A percentile compares a stretch with the other conserved stretches of the same genome.
Conservation (phyloP, 75 land plant species). For the Sequoiadendron giganteum region DNA sequence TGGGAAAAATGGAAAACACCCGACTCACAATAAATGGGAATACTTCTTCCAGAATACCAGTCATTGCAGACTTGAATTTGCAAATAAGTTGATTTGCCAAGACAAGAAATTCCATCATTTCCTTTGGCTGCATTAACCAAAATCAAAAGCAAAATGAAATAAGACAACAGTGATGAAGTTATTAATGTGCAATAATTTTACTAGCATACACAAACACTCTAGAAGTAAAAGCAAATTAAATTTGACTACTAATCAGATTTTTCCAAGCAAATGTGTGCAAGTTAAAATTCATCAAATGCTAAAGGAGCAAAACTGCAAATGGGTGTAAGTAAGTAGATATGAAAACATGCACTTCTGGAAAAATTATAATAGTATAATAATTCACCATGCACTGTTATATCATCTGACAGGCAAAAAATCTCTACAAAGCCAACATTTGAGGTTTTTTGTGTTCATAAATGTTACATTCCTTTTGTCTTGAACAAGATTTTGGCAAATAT, state of each 20-base stretch:
- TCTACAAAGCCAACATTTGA: background rate
- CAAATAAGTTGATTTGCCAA: constrained; percentile 85
- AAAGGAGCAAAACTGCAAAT: background rate
- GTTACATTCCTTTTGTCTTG: too few relatives aligned
- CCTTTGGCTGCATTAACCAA: constrained; percentile 52
- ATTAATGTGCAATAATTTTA: background rate
- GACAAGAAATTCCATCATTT: constrained; percentile 69
- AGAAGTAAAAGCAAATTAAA: background rate
- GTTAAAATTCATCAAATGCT: background rate
- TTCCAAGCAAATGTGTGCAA: background rate
- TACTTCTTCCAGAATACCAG: constrained; percentile 73
- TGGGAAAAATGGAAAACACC: constrained; percentile 65
- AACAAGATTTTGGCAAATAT: too few relatives aligned
- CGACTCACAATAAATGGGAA: constrained; percentile 74
- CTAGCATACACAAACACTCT: background rate
- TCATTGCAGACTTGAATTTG: constrained; percentile 69
- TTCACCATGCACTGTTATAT: background rate
- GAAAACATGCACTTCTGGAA: background rate
- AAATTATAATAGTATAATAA: background rate
- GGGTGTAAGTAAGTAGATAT: background rate
- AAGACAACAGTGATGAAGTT: background rate
- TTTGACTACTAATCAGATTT: background rate
- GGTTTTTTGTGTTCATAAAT: background rate
- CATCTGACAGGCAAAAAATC: background rate
- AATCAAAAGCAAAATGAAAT: background rate